Conservation (phyloP, 1,284 basidiomycete species). For the Irpex lacteus region DNA sequence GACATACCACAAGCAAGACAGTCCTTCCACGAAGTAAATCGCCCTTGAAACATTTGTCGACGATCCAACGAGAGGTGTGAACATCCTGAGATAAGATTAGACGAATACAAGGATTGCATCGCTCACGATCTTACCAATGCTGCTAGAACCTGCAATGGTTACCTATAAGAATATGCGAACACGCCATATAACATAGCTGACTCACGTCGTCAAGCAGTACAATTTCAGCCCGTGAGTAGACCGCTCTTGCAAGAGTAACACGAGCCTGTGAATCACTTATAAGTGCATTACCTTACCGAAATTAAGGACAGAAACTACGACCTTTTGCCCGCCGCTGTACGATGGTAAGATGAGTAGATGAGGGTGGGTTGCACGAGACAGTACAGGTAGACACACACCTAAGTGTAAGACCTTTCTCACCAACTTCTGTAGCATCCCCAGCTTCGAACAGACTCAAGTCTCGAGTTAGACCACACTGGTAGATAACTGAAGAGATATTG, state of each 20-base stretch:
- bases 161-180: not conserved
- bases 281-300: constrained; percentile 54
- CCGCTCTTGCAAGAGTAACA: constrained; percentile 66
- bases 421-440: constrained; percentile 72
- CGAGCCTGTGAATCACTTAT: constrained; percentile 41
- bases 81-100: constrained; percentile 34
- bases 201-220: constrained; percentile 59
- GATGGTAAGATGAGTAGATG: constrained; percentile 3
- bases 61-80: constrained; percentile 73
- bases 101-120: not conserved
- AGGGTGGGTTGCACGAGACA: not conserved
- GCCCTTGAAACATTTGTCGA: constrained; percentile 72
- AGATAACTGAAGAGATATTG: constrained; percentile 43
- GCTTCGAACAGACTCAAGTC: constrained; percentile 69
- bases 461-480: constrained; percentile 61
- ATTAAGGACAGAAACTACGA: constrained; percentile 1
- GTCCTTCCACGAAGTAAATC: constrained; percentile 68
- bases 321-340: constrained; percentile 69
- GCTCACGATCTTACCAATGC: constrained; percentile 31
- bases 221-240: constrained; percentile 57
- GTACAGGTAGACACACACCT: constrained; percentile 25
- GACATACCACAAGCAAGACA: constrained; percentile 64
- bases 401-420: constrained; percentile 60
- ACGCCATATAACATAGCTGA: not conserved
- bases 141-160: constrained; percentile 36